These are phyloP conservation scores for Calocera cornea DNA, from an alignment of 768 basidiomycete genomes.

Conservation along the genomic window DNA sequence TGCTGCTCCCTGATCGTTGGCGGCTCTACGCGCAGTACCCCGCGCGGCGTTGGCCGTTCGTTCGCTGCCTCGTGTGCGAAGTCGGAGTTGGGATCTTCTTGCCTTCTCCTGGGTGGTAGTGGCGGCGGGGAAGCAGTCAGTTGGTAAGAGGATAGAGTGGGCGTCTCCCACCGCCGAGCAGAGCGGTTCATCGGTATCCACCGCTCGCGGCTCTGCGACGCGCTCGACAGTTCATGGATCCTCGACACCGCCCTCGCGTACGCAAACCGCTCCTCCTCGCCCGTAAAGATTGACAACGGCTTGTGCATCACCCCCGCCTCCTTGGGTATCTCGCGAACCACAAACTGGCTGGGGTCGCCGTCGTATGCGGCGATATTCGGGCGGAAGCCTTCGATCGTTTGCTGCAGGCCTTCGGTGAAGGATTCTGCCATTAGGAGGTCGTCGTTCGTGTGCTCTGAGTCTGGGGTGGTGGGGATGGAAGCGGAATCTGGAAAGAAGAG, in stretches of 20 bases:
- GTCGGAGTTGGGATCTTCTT: neutral
- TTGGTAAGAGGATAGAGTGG: neutral
- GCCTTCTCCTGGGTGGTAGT: neutral
- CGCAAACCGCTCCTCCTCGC: conserved; percentile 48
- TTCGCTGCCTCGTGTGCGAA: neutral
- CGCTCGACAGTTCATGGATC: conserved; percentile 42
- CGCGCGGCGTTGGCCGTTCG: neutral
- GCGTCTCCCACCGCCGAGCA: neutral
- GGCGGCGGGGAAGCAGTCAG: neutral
- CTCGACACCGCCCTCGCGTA: conserved; percentile 50
- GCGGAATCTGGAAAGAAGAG: conserved; percentile 46
- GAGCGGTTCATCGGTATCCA: neutral
- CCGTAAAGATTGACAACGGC: conserved; percentile 41
- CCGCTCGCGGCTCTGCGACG: neutral
- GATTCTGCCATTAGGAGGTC: conserved; percentile 37
- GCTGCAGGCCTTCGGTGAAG: conserved; percentile 30
- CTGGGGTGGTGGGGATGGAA: neutral
- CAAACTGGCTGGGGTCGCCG: conserved; percentile 17
- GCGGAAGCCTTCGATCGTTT: conserved; percentile 35
- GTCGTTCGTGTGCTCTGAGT: conserved; percentile 5
- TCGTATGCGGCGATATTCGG: conserved; percentile 47
- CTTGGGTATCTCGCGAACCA: conserved; percentile 22
- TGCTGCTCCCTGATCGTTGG: conserved; percentile 22
- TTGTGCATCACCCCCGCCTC: conserved; percentile 30
- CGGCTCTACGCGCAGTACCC: conserved; percentile 1